phyloP scores from a whole-genome alignment of 768 basidiomycete species.

The Tylopilus cervinicoccineus region DNA sequence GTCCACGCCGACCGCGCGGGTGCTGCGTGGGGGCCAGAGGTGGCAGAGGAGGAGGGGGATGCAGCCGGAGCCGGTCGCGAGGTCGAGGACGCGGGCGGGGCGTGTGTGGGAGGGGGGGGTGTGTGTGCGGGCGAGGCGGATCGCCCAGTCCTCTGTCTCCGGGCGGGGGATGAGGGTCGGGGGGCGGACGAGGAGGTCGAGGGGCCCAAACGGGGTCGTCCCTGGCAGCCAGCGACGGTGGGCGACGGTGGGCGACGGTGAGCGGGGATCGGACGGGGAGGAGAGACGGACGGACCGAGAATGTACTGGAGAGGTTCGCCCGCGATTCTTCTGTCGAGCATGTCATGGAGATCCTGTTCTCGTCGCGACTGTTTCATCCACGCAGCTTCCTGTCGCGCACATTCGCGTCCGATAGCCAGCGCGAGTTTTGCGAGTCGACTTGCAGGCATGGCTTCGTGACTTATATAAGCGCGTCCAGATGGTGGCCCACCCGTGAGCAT shows the following conservation, averaged over 20 bases:
- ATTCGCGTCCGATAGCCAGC: conserved; percentile 31
- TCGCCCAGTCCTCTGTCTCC: conserved; percentile 86
- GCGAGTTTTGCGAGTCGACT: conserved; percentile 29
- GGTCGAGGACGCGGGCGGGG: conserved; percentile 62
- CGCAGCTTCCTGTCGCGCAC: conserved; percentile 40
- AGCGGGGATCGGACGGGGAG: background rate
- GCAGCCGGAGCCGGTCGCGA: conserved; percentile 92
- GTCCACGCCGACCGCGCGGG: conserved; percentile 64
- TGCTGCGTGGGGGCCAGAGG: conserved; percentile 51
- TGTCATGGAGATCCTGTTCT: conserved; percentile 10
- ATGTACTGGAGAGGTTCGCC: conserved; percentile 92
- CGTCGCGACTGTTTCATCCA: conserved; percentile 42
- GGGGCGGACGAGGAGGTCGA: conserved; percentile 65
- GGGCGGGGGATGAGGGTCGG: conserved; percentile 93
- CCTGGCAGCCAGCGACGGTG: no score
- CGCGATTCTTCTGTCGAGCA: conserved; percentile 54
- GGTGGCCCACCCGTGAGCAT: no score
- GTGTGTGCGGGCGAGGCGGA: conserved; percentile 51
- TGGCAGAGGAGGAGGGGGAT: conserved; percentile 83
- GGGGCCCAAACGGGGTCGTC: conserved; percentile 84
- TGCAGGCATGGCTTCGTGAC: no score
- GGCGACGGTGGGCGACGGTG: no score
- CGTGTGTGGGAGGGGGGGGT: conserved; percentile 31
- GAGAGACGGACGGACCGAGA: conserved; percentile 62
- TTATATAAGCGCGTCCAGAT: no score